phyloP scores from a whole-genome alignment of 1,139 yeast species.

The Hyphopichia burtonii region DNA sequence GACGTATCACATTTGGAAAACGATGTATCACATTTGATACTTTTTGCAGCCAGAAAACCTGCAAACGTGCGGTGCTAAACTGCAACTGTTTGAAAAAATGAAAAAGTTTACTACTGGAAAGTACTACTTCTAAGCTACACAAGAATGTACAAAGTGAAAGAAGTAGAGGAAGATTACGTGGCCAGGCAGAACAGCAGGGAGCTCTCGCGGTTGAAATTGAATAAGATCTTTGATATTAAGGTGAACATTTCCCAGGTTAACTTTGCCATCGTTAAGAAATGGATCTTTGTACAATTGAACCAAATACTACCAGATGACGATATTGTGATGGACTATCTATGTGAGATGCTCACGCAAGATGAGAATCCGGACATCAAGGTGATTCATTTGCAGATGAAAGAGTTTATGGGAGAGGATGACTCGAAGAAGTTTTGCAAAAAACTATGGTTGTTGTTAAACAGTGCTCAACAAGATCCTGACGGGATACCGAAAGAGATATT shows the following conservation, averaged over 20 bases:
- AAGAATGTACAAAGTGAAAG: conserved; percentile 10
- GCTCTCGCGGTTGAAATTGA: conserved; percentile 16
- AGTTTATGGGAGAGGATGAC: conserved; percentile 39
- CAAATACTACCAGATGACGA: conserved; percentile 47
- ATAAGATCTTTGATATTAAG: conserved; percentile 23
- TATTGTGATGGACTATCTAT: conserved; percentile 40
- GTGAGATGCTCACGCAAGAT: conserved; percentile 27
- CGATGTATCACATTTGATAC: neutral
- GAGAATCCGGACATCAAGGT: conserved; percentile 32
- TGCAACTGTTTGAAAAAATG: neutral
- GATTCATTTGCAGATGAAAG: conserved; percentile 36
- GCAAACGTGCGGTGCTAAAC: conserved; percentile 3
- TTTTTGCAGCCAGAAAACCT: conserved; percentile 10
- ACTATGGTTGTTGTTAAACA: conserved; percentile 39
- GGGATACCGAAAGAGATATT: conserved; percentile 39
- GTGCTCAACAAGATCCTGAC: conserved; percentile 38
- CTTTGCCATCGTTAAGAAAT: conserved; percentile 27
- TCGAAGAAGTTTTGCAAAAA: conserved; percentile 32
- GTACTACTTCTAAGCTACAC: too few species aligned
- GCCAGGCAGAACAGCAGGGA: conserved; percentile 10
- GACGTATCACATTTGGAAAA: too few species aligned
- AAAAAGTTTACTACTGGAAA: too few species aligned
- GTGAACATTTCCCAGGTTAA: conserved; percentile 38
- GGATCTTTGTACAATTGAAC: conserved; percentile 32
- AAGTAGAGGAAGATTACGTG: conserved; percentile 15